These are phyloP conservation scores for Schizochytrium sp. DNA, from an alignment of 108 stramenopile species.

Conservation along the genomic window DNA sequence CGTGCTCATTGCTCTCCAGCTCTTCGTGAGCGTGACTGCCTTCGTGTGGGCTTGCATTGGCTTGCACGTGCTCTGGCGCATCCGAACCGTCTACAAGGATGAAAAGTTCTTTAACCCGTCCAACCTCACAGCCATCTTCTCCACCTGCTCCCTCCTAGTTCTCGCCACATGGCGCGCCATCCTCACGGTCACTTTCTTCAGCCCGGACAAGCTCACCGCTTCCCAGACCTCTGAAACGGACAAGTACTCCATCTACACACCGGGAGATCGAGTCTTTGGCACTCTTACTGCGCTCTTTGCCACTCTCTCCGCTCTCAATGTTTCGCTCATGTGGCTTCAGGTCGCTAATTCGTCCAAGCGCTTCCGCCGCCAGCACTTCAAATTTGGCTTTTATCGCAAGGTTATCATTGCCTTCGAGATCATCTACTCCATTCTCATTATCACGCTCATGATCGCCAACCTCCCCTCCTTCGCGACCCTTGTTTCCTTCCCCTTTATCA, in stretches of 20 bases:
- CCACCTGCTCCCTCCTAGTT: not conserved
- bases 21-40: not conserved
- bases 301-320: not conserved
- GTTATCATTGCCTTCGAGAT: not conserved
- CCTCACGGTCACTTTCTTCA: not conserved
- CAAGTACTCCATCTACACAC: not conserved
- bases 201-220: not conserved
- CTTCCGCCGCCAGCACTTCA: not conserved
- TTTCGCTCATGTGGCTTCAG: not conserved
- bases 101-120: not conserved
- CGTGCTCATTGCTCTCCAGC: not conserved
- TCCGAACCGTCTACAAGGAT: not conserved
- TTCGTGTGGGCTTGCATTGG: not conserved
- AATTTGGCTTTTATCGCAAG: not conserved
- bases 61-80: not conserved
- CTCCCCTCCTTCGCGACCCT: not conserved
- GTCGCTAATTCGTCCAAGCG: not conserved
- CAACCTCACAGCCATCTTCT: not conserved
- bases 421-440: not conserved
- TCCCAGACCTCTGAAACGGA: not conserved
- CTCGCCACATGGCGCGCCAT: not conserved
- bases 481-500: not conserved
- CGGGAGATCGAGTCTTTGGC: not conserved
- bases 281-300: not conserved
- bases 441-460: not conserved